These are phyloP conservation scores for Trichoderma citrinoviride DNA, from an alignment of 2,329 filamentous ascomycete genomes.

Conservation along the genomic window DNA sequence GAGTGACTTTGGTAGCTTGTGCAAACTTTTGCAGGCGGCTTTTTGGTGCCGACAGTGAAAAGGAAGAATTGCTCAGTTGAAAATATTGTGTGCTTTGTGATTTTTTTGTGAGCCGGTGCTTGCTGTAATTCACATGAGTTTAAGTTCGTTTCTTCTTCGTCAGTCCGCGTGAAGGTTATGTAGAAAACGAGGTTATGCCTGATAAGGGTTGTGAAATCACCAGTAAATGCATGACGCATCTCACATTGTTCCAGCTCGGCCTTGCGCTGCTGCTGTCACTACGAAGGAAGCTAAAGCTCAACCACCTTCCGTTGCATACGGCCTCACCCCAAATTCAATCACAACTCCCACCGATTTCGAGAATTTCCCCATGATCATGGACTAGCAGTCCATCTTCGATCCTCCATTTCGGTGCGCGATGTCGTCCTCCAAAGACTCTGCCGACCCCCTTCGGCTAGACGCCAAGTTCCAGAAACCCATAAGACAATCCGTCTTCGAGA, in stretches of 20 bases:
- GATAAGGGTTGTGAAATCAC: too few species aligned
- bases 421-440: slow-evolving; percentile 48
- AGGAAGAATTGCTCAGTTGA: not conserved
- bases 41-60: not conserved
- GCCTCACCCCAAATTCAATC: not conserved
- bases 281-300: not conserved
- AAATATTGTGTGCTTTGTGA: not conserved
- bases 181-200: too few species aligned
- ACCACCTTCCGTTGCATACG: not conserved
- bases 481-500: slow-evolving; percentile 85
- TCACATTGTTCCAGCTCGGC: too few species aligned
- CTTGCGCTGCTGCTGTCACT: not conserved
- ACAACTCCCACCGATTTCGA: not conserved
- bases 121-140: not conserved
- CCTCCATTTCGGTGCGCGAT: slow-evolving; percentile 35
- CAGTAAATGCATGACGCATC: too few species aligned
- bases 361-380: not conserved
- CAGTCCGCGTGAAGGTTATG: too few species aligned
- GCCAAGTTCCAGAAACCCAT: slow-evolving; percentile 75
- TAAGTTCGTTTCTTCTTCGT: not conserved
- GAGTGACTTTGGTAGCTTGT: not conserved
- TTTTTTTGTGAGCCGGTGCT: not conserved
- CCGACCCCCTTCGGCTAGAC: slow-evolving; percentile 67
- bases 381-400: not conserved
- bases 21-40: too few species aligned